phyloP scores from a whole-genome alignment of 2,329 filamentous ascomycete species.

The Elsinoe necatrix region DNA sequence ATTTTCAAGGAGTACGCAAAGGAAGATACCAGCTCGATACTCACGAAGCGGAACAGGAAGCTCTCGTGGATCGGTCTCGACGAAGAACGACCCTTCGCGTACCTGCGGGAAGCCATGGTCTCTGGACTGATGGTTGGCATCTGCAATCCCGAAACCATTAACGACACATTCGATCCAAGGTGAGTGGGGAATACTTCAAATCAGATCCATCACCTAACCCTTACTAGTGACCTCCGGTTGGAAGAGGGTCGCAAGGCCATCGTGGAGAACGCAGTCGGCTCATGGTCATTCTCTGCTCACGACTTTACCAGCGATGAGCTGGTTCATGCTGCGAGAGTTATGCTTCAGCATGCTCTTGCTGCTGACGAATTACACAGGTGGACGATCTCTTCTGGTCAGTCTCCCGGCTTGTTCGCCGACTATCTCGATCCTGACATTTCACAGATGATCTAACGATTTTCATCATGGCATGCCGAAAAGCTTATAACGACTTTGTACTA shows the following conservation, averaged over 20 bases:
- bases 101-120: constrained; percentile 88
- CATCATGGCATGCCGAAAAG: constrained; percentile 75
- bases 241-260: constrained; percentile 54
- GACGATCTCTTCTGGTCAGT: constrained; percentile 67
- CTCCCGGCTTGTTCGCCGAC: neutral
- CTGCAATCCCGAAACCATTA: constrained; percentile 59
- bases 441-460: constrained; percentile 75
- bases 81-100: constrained; percentile 78
- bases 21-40: constrained; percentile 63
- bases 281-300: constrained; percentile 85
- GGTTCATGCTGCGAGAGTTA: constrained; percentile 71
- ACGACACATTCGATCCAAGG: constrained; percentile 54
- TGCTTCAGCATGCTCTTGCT: constrained; percentile 79
- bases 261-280: constrained; percentile 61
- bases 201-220: constrained; percentile 12
- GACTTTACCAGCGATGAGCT: constrained; percentile 86
- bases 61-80: constrained; percentile 86
- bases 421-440: constrained; percentile 22
- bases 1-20: constrained; percentile 66
- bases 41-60: constrained; percentile 67
- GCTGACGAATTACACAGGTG: constrained; percentile 75
- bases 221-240: constrained; percentile 55
- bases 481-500: constrained; percentile 94
- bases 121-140: constrained; percentile 84
- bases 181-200: constrained; percentile 31